Percentiles rank a stretch among this genome's conserved stretches.
Evolutionary conservation across 805 yeast species (phyloP).

Genomic region (Barnettozyma siamensis): DNA sequence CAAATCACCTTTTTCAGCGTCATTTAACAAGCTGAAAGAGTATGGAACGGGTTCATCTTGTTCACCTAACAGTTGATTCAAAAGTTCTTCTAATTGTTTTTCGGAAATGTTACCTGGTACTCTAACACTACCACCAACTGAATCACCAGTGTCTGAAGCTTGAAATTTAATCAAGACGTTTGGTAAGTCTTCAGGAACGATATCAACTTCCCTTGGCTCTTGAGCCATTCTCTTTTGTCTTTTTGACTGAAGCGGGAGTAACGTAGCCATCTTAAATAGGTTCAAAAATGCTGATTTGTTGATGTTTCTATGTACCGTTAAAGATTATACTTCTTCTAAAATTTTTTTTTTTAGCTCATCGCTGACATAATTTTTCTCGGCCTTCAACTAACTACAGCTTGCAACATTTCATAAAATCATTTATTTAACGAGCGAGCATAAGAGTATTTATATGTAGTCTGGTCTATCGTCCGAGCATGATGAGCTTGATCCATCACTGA

Average conservation of each 20-base stretch:
- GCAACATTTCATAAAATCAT: slow-evolving; percentile 1
- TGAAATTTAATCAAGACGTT: slow-evolving; percentile 84
- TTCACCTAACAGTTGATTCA: slow-evolving; percentile 70
- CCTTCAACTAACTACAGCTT: neutral
- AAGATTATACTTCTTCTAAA: neutral
- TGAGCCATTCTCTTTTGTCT: slow-evolving; percentile 83
- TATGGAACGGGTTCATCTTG: slow-evolving; percentile 77
- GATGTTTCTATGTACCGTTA: too few species aligned
- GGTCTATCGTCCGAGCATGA: slow-evolving; percentile 13
- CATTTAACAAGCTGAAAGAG: slow-evolving; percentile 63
- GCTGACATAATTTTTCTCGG: slow-evolving; percentile 6
- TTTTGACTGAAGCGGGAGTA: slow-evolving; percentile 90
- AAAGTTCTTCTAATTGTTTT: slow-evolving; percentile 78
- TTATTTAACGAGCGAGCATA: neutral
- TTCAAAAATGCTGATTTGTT: too few species aligned
- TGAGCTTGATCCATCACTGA: slow-evolving; percentile 37
- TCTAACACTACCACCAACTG: slow-evolving; percentile 76
- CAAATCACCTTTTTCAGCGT: slow-evolving; percentile 37
- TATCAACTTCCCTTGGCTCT: slow-evolving; percentile 64
- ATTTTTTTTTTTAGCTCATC: slow-evolving; percentile 5
- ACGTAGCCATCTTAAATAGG: slow-evolving; percentile 65
- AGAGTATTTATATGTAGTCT: neutral
- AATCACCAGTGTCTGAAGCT: slow-evolving; percentile 89
- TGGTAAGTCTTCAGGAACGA: slow-evolving; percentile 75
- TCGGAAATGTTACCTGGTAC: slow-evolving; percentile 89